Base-by-base conservation (phyloP, 306 rosid species). In the Carpinus viminea region DNA sequence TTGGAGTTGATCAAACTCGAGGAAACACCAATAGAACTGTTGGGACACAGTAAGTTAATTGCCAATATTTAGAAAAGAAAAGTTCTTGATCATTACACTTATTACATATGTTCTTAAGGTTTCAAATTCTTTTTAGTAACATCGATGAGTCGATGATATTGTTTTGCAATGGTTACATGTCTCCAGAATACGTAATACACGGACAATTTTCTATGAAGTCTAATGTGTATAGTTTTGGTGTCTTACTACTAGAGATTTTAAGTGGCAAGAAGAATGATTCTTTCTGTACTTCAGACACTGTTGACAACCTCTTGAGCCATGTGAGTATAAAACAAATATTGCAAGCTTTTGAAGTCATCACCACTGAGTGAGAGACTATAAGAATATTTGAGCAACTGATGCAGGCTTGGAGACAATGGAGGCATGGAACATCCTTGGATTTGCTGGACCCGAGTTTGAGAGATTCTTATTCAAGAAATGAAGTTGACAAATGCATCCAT, bases 11-110 rank as follows among this genome's bases (percentile, higher is more conserved):
- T 20, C 87, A 88, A 46, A 79, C 79, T 56, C 85, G 78, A 77
- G 90, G 81, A 7, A 82, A 75, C 50, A 93, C 96, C 0, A 72
- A 47, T 53, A 79, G 76, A 51, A 70, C 89, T 15, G 92, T 85
- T 43, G 98, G 94, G 21, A 93, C 94, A 5, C 87, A 20, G 96
- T 93, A 89, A 89, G 52, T 81, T 50, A 36, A 36, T 36, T 36
- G 4, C 5, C 41, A 3, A 36, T 36, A 36, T 36, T 36, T 36
- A 36, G 3, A 36, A 36, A 36, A 36, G 41, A 36, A 36, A 36
- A 36, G 92, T 81, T 12, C n/a, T 34, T 41, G 0, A 36, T 2
- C 5, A 36, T 36, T 2, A 36, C 38, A 34, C 1, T 1, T 34
- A 34, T 34, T 36, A 0, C 34, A 31, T 2, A 31, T 31, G 1